Conservation (phyloP, 148 eudicot species). For the Persicaria tinctoria region DNA sequence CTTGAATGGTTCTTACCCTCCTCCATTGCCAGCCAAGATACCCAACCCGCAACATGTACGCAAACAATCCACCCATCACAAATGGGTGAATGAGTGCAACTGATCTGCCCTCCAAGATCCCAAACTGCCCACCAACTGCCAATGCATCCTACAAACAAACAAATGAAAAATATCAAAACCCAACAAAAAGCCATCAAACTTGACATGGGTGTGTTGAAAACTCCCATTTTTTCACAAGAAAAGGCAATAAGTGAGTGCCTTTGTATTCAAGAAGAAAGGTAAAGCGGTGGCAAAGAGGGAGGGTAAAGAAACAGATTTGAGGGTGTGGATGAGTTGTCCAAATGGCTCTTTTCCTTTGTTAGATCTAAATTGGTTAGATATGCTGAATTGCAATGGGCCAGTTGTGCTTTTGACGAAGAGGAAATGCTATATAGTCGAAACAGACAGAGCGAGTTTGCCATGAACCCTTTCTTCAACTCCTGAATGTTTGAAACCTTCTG, state of each 20-base stretch:
- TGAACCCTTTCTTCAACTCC: neutral
- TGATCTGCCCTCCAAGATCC: conserved; percentile 77
- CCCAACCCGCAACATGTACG: conserved; percentile 75
- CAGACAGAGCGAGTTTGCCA: neutral
- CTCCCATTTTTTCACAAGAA: neutral
- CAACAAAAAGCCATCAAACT: neutral
- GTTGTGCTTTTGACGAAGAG: neutral
- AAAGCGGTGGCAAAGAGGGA: neutral
- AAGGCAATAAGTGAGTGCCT: neutral
- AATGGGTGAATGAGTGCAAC: conserved; percentile 64
- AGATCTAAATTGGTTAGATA: neutral
- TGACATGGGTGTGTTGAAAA: neutral
- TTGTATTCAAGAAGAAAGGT: neutral
- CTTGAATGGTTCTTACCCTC: conserved; percentile 65
- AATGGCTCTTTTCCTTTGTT: neutral
- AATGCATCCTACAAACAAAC: conserved; percentile 53
- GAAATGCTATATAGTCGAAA: neutral
- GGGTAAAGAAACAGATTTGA: neutral
- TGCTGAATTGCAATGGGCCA: neutral
- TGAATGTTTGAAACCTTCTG: too few relatives aligned
- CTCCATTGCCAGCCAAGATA: conserved; percentile 98
- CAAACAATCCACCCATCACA: conserved; percentile 65
- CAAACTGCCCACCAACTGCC: conserved; percentile 79
- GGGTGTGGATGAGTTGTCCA: neutral
- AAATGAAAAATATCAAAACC: neutral